These are phyloP conservation scores for Thermochaetoides thermophila DNA, from an alignment of 495 filamentous ascomycete species.

Conservation along the genomic window DNA sequence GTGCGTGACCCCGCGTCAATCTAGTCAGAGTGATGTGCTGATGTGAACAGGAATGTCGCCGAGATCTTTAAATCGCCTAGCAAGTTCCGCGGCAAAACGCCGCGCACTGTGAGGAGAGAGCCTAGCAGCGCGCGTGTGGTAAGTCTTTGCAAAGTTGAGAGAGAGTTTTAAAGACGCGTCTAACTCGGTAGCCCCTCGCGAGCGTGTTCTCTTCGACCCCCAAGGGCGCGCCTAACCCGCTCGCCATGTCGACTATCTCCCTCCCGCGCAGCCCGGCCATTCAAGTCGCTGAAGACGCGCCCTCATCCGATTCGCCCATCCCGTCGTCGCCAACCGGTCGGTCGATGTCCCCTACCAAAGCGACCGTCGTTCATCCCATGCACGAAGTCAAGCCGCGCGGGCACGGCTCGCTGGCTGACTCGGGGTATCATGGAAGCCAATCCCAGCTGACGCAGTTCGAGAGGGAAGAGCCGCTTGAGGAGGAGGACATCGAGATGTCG, in stretches of 20 bases:
- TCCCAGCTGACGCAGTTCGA: slow-evolving; percentile 26
- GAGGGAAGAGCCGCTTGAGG: slow-evolving; percentile 18
- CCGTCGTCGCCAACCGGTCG: too few relatives aligned
- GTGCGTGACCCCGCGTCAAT: slow-evolving; percentile 34
- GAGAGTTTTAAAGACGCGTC: too few relatives aligned
- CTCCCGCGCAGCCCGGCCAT: slow-evolving; percentile 25
- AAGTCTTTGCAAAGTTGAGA: too few relatives aligned
- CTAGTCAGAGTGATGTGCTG: neutral
- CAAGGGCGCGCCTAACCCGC: slow-evolving; percentile 30
- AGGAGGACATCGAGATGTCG: slow-evolving; percentile 13
- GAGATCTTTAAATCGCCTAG: slow-evolving; percentile 95
- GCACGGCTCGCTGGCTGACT: slow-evolving; percentile 37
- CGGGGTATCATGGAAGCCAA: slow-evolving; percentile 69
- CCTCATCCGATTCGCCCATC: slow-evolving; percentile 6
- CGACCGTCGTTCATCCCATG: slow-evolving; percentile 6
- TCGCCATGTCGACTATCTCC: slow-evolving; percentile 19
- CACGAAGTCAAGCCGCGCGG: slow-evolving; percentile 7
- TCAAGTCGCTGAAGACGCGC: slow-evolving; percentile 21
- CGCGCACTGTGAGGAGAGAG: slow-evolving; percentile 62
- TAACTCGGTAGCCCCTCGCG: slow-evolving; percentile 61
- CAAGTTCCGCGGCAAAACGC: slow-evolving; percentile 86
- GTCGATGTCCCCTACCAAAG: slow-evolving; percentile 11
- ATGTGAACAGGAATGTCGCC: slow-evolving; percentile 51
- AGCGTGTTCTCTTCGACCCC: slow-evolving; percentile 56
- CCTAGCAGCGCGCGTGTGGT: slow-evolving; percentile 56